Evolutionary conservation across 1,139 yeast genomes (phyloP).

Genomic region (Diutina pseudorugosa): DNA sequence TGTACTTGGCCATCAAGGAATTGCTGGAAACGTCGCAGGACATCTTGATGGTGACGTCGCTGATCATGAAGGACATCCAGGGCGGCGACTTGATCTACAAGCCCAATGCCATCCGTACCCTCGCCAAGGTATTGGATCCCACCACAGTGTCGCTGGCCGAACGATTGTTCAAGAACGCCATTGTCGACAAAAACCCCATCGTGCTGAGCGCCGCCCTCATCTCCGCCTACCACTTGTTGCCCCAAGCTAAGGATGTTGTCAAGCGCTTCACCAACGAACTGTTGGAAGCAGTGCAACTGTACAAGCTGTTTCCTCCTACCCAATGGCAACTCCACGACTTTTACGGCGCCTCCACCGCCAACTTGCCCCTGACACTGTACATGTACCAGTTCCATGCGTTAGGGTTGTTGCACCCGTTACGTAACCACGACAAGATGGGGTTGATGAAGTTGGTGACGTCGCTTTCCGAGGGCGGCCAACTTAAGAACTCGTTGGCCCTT

Average conservation of each 20-base stretch:
- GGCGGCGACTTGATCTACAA: conserved; percentile 76
- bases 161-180: conserved; percentile 82
- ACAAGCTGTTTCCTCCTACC: conserved; percentile 52
- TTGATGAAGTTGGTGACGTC: conserved; percentile 82
- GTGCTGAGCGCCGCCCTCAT: conserved; percentile 89
- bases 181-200: conserved; percentile 82
- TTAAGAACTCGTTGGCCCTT: conserved; percentile 66
- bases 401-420: conserved; percentile 77
- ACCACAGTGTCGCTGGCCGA: conserved; percentile 92
- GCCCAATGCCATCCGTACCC: conserved; percentile 90
- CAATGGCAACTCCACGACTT: conserved; percentile 44
- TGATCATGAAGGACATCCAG: conserved; percentile 96
- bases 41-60: conserved; percentile 93
- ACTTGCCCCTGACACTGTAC: conserved; percentile 55
- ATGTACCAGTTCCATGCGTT: conserved; percentile 94
- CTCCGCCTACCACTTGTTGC: conserved; percentile 80
- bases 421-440: conserved; percentile 91
- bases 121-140: conserved; percentile 81
- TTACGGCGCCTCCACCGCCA: conserved; percentile 37
- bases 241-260: conserved; percentile 83
- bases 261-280: conserved; percentile 91
- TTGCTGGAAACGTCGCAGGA: conserved; percentile 77
- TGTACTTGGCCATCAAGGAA: conserved; percentile 88
- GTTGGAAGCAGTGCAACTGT: conserved; percentile 70
- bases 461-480: conserved; percentile 47